Conservation (phyloP, 2,329 filamentous ascomycete genomes). For the Penicillium verrucosum region DNA sequence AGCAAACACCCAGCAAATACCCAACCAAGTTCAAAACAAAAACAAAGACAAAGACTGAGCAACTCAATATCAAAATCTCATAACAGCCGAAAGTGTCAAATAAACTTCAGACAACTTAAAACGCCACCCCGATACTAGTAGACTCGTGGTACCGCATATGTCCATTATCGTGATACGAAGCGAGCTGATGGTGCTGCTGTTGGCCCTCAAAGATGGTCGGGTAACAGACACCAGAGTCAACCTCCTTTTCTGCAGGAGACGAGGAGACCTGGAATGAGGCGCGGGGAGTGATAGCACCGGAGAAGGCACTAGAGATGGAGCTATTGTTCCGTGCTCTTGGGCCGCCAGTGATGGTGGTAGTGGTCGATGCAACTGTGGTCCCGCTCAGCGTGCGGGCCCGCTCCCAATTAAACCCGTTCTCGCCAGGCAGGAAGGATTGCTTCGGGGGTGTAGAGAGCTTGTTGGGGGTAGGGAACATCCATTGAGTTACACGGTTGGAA, state of each 20-base stretch:
- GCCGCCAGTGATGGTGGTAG: conserved; percentile 23
- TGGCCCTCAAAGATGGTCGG: conserved; percentile 28
- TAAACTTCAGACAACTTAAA: conserved; percentile 17
- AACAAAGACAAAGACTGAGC: not conserved
- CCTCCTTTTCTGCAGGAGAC: conserved; percentile 17
- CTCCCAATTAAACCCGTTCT: conserved; percentile 24
- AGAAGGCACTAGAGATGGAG: conserved; percentile 31
- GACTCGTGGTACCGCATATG: conserved; percentile 23
- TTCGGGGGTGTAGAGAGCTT: conserved; percentile 11
- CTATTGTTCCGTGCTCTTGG: conserved; percentile 19
- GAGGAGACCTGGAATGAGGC: conserved; percentile 14
- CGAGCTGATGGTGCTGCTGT: conserved; percentile 15
- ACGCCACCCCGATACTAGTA: conserved; percentile 32
- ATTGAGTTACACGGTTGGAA: conserved; percentile 31
- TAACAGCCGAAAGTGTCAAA: not conserved
- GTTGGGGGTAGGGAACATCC: conserved; percentile 27
- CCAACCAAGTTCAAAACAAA: not conserved
- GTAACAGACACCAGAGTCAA: conserved; percentile 17
- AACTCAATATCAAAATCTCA: not conserved
- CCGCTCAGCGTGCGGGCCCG: conserved; percentile 36
- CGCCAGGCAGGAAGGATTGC: conserved; percentile 14
- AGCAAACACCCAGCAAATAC: not conserved
- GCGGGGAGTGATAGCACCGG: conserved; percentile 14
- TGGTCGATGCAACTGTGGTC: conserved; percentile 33
- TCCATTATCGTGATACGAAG: conserved; percentile 6